These are phyloP conservation scores for Apophysomyces elegans DNA, from an alignment of 371 early-diverging fungal genomes.

Conservation along the genomic window DNA sequence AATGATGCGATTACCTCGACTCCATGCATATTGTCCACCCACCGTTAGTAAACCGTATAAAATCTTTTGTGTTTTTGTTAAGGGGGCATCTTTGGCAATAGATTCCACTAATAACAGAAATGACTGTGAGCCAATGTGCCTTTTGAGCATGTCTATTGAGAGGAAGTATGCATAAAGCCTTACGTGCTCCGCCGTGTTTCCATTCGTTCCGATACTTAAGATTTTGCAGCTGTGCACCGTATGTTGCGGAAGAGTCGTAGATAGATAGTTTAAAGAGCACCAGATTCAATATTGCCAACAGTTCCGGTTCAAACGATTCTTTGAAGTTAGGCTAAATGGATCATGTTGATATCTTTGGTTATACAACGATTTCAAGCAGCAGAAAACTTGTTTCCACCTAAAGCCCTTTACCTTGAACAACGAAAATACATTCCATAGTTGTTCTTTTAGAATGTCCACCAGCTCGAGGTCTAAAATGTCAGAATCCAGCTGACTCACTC, in stretches of 20 bases:
- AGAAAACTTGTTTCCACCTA: too few relatives aligned
- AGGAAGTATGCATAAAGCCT: conserved; percentile 18
- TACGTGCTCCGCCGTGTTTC: conserved; percentile 64
- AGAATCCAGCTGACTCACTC: conserved; percentile 89
- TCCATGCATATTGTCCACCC: conserved; percentile 79
- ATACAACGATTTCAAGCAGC: too few relatives aligned
- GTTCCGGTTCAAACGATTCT: conserved; percentile 66
- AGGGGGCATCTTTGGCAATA: conserved; percentile 61
- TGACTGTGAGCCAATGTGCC: too few relatives aligned
- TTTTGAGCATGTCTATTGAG: background rate
- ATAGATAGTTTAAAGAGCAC: conserved; percentile 67
- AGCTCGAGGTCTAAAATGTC: conserved; percentile 84
- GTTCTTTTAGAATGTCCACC: conserved; percentile 75
- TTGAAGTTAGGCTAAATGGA: conserved; percentile 54
- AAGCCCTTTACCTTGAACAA: conserved; percentile 58
- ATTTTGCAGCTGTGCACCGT: conserved; percentile 73
- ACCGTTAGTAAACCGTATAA: conserved; percentile 64
- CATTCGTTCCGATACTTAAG: conserved; percentile 78
- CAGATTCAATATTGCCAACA: conserved; percentile 57
- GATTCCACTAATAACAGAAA: conserved; percentile 54
- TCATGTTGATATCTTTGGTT: too few relatives aligned
- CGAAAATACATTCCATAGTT: conserved; percentile 66
- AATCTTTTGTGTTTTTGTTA: conserved; percentile 63
- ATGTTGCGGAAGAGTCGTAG: conserved; percentile 66
- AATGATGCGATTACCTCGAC: conserved; percentile 60